phyloP scores from a whole-genome alignment of 1,139 yeast species.

The Suhomyces atakaporum region DNA sequence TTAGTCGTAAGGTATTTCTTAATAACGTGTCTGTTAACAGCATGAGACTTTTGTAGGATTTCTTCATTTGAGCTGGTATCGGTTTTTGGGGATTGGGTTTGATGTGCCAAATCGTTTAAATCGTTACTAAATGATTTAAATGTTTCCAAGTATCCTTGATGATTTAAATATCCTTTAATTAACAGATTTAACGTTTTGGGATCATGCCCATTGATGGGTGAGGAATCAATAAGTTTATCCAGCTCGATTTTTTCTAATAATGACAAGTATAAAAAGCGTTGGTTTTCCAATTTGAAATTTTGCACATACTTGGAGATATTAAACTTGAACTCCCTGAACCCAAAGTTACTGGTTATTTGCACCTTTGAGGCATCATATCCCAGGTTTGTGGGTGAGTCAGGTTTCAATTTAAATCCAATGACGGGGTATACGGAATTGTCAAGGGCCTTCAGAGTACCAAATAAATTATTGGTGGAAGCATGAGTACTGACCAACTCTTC shows the following conservation, averaged over 20 bases:
- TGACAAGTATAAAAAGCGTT: conserved; percentile 22
- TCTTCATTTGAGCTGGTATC: conserved; percentile 12
- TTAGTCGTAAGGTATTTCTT: conserved; percentile 47
- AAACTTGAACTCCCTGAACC: conserved; percentile 64
- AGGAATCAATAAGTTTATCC: conserved; percentile 6
- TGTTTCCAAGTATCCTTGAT: conserved; percentile 72
- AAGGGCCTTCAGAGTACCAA: conserved; percentile 14
- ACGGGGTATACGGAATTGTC: conserved; percentile 40
- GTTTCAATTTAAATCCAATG: conserved; percentile 43
- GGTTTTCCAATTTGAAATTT: conserved; percentile 33
- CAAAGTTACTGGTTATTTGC: conserved; percentile 67
- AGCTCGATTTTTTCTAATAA: conserved; percentile 21
- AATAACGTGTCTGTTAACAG: conserved; percentile 53
- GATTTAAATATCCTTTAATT: conserved; percentile 68
- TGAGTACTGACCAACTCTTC: conserved; percentile 31
- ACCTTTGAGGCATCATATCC: conserved; percentile 14
- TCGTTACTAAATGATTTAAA: conserved; percentile 56
- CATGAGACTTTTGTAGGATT: conserved; percentile 33
- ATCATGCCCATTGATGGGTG: conserved; percentile 26
- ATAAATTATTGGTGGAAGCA: conserved; percentile 30
- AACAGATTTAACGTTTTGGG: conserved; percentile 50
- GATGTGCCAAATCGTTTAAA: conserved; percentile 40
- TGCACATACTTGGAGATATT: conserved; percentile 70
- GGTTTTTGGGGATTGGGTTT: conserved; percentile 14
- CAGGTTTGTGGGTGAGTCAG: conserved; percentile 14